Conservation (phyloP, 768 basidiomycete genomes). For the Naganishia randhawae region DNA sequence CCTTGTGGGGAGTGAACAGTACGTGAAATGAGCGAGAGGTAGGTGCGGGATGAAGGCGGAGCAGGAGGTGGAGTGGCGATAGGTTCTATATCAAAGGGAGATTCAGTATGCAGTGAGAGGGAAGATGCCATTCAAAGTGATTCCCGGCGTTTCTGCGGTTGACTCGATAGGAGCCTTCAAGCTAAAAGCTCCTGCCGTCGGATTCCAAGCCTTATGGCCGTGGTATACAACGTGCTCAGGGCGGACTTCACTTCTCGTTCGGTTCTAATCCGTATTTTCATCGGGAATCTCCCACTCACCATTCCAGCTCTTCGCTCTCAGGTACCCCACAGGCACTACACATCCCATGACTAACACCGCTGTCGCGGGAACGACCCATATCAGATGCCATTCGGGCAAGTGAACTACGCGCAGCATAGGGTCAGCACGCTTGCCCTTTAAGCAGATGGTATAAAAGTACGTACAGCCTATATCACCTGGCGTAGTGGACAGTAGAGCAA, state of each 20-base stretch:
- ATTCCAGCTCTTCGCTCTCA: not conserved
- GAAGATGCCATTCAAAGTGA: not conserved
- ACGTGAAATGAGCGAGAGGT: slow-evolving; percentile 12
- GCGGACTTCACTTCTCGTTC: too few species aligned
- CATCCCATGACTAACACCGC: not conserved
- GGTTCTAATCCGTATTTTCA: too few species aligned
- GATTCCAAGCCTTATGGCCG: too few species aligned
- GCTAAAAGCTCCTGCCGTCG: too few species aligned
- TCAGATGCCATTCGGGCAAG: not conserved
- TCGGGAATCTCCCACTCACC: not conserved
- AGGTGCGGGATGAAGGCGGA: not conserved
- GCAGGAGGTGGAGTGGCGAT: not conserved
- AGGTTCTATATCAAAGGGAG: not conserved
- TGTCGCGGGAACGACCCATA: slow-evolving; percentile 1
- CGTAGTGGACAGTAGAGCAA: not conserved
- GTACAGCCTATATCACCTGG: not conserved
- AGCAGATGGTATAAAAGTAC: too few species aligned
- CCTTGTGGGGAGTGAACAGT: not conserved
- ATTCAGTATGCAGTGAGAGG: not conserved
- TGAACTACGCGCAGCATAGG: not conserved
- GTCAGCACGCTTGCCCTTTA: too few species aligned
- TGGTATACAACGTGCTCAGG: too few species aligned
- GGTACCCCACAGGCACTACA: not conserved
- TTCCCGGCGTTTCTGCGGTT: not conserved
- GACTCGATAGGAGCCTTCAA: too few species aligned